Evolutionary conservation across 352 stramenopile species (phyloP).

Genomic region (Phytophthora pistaciae): DNA sequence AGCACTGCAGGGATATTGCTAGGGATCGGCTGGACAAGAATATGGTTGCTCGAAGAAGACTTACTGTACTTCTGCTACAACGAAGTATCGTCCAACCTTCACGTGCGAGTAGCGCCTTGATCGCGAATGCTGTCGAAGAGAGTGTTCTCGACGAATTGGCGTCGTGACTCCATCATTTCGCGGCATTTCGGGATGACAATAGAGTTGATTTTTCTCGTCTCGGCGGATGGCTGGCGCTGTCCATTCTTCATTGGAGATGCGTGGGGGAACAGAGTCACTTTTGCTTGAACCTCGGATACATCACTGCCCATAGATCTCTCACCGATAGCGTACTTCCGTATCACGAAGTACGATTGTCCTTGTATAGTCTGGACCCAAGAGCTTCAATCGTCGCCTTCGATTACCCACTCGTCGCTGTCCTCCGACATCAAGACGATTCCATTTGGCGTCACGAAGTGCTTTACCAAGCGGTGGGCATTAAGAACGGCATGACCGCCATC

Average conservation of each 20-base stretch:
- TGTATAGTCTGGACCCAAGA: background rate
- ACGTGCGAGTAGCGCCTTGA: background rate
- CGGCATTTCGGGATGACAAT: background rate
- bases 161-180: background rate
- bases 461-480: background rate
- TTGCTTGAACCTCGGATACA: background rate
- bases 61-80: too few relatives aligned
- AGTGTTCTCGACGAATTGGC: background rate
- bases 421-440: background rate
- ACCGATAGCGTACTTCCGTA: background rate
- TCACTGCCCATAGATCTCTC: background rate
- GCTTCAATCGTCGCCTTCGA: background rate
- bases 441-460: background rate
- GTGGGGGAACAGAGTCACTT: background rate
- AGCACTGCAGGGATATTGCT: background rate
- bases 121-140: background rate
- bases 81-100: background rate
- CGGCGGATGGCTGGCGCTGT: background rate
- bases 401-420: background rate
- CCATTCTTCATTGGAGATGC: background rate
- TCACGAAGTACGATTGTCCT: background rate
- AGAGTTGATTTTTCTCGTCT: background rate
- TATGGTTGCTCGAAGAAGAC: too few relatives aligned
- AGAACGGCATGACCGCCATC: background rate
- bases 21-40: too few relatives aligned